Conservation (phyloP, 1,139 yeast genomes). For the Geotrichum klebahnii region DNA sequence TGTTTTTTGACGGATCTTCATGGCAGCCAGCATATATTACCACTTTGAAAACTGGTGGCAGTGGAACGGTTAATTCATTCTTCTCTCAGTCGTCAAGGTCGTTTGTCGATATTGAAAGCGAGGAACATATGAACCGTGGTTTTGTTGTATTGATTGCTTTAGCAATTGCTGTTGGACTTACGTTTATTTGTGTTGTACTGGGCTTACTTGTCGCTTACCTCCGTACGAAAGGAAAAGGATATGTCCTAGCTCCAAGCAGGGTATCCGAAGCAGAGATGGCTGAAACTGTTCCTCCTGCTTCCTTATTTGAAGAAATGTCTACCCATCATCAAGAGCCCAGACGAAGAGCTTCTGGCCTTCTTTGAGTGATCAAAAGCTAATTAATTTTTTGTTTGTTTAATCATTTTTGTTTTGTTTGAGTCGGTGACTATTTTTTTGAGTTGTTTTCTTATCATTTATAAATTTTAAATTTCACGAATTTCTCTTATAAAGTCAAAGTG, state of each 20-base stretch:
- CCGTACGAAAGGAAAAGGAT: slow-evolving; percentile 43
- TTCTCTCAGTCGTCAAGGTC: slow-evolving; percentile 27
- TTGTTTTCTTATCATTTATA: no score
- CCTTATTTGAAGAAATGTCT: slow-evolving; percentile 53
- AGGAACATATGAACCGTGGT: slow-evolving; percentile 47
- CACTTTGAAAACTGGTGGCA: slow-evolving; percentile 30
- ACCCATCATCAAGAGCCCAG: slow-evolving; percentile 6
- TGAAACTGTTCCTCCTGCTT: slow-evolving; percentile 61
- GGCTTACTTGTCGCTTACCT: slow-evolving; percentile 57
- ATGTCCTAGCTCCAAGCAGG: slow-evolving; percentile 45
- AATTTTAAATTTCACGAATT: no score
- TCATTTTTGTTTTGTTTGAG: no score
- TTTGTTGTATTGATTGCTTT: slow-evolving; percentile 82
- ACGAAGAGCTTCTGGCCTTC: slow-evolving; percentile 11
- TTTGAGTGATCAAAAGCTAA: no score
- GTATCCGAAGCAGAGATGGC: slow-evolving; percentile 66
- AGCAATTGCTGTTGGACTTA: slow-evolving; percentile 82
- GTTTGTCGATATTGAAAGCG: slow-evolving; percentile 25
- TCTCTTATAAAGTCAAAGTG: no score
- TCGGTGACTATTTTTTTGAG: no score
- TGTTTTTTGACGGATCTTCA: slow-evolving; percentile 59
- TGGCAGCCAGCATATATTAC: slow-evolving; percentile 69
- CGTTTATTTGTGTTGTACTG: slow-evolving; percentile 58
- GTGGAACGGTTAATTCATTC: slow-evolving; percentile 30
- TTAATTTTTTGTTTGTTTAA: no score